Evolutionary conservation across 1,139 yeast genomes (phyloP).

Genomic region (Hyphopichia wangnamkhiaoensis): DNA sequence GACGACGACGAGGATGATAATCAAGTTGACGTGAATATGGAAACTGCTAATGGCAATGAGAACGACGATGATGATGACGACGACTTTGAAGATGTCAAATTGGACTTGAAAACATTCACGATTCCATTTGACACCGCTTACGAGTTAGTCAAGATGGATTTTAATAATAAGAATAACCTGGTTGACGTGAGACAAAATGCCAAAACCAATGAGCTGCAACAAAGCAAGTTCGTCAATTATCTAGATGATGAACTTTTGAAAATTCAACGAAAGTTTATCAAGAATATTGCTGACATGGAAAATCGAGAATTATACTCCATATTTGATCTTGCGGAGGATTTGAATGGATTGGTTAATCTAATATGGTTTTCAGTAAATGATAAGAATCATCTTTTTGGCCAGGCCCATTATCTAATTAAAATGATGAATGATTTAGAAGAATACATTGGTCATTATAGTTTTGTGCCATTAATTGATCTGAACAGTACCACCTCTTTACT

Average conservation of each 20-base stretch:
- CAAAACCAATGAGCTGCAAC: conserved; percentile 39
- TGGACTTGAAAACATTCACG: conserved; percentile 21
- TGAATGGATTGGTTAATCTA: conserved; percentile 49
- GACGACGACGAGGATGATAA: conserved; percentile 15
- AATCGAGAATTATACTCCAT: conserved; percentile 17
- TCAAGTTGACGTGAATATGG: conserved; percentile 9
- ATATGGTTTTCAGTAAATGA: conserved; percentile 56
- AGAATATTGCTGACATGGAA: conserved; percentile 48
- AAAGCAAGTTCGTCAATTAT: conserved; percentile 59
- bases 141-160: conserved; percentile 14
- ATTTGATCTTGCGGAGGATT: conserved; percentile 42
- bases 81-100: conserved; percentile 12
- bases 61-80: conserved; percentile 12
- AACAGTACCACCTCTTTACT: neutral
- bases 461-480: conserved; percentile 11
- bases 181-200: neutral
- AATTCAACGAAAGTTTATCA: conserved; percentile 66
- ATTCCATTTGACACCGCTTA: conserved; percentile 31
- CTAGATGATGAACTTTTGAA: conserved; percentile 58
- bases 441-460: conserved; percentile 47
- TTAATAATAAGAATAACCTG: conserved; percentile 6
- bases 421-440: conserved; percentile 70
- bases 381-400: conserved; percentile 46
- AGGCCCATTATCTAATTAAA: conserved; percentile 58
- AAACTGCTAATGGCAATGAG: conserved; percentile 16